These are phyloP conservation scores for Polyporus tsugae DNA, from an alignment of 1,284 basidiomycete species.

Conservation along the genomic window DNA sequence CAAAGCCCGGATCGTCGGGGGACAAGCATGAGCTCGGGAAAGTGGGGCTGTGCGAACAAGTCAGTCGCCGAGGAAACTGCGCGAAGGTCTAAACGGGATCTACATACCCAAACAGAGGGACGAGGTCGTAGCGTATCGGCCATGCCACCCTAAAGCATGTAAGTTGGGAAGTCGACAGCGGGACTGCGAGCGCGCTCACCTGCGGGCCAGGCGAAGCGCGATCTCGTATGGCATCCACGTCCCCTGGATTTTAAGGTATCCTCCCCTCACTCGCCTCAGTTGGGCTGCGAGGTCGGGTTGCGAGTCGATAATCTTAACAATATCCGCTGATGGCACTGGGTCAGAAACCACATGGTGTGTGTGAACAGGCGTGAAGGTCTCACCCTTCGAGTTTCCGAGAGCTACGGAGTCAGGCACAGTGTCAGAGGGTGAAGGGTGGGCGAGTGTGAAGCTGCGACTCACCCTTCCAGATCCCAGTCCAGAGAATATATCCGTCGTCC, in stretches of 20 bases:
- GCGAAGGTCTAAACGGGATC: conserved; percentile 22
- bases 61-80: conserved; percentile 16
- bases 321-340: conserved; percentile 66
- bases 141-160: conserved; percentile 74
- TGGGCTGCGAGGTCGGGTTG: conserved; percentile 84
- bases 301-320: conserved; percentile 89
- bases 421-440: conserved; percentile 13
- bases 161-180: background rate
- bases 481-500: conserved; percentile 86
- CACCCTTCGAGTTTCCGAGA: conserved; percentile 86
- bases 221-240: conserved; percentile 93
- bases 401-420: conserved; percentile 52
- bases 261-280: conserved; percentile 83
- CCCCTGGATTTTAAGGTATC: conserved; percentile 88
- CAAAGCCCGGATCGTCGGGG: conserved; percentile 84
- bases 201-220: conserved; percentile 76
- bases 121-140: conserved; percentile 84
- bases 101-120: conserved; percentile 83
- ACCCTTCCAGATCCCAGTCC: conserved; percentile 93
- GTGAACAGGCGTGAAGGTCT: conserved; percentile 23
- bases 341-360: conserved; percentile 10
- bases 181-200: conserved; percentile 54
- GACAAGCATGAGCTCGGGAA: conserved; percentile 82
- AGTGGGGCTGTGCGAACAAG: conserved; percentile 49
- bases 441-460: conserved; percentile 26